These are phyloP conservation scores for Aspergillus amoenus DNA, from an alignment of 2,329 filamentous ascomycete species.

Conservation along the genomic window DNA sequence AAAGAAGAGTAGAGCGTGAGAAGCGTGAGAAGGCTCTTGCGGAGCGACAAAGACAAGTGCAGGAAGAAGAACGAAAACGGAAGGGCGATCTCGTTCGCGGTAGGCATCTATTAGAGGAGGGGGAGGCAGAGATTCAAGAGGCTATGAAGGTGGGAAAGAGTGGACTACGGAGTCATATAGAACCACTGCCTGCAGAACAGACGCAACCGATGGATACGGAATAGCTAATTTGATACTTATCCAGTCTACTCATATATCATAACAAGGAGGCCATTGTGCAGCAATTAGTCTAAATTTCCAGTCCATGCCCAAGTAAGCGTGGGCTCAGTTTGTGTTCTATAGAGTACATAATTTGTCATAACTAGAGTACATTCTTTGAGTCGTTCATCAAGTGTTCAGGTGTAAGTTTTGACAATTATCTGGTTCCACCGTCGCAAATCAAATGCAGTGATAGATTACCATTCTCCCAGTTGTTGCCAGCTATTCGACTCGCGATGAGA, in stretches of 20 bases:
- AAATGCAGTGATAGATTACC: background rate
- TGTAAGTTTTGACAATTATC: background rate
- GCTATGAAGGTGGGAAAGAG: conserved; percentile 45
- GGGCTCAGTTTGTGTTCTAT: background rate
- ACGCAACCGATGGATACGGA: conserved; percentile 10
- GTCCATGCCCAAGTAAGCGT: background rate
- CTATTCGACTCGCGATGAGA: conserved; percentile 12
- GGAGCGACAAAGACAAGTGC: conserved; percentile 44
- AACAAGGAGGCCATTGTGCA: background rate
- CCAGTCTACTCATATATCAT: background rate
- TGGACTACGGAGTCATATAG: conserved; percentile 43
- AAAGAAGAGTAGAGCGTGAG: conserved; percentile 40
- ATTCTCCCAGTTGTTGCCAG: conserved; percentile 2
- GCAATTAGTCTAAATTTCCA: background rate
- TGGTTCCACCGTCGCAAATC: background rate
- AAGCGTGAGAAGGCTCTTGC: conserved; percentile 46
- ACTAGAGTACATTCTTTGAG: background rate
- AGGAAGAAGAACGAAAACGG: conserved; percentile 44
- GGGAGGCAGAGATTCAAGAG: conserved; percentile 44
- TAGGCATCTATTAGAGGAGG: conserved; percentile 43
- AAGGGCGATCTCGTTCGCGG: conserved; percentile 40
- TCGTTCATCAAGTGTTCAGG: background rate
- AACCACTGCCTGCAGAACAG: conserved; percentile 20
- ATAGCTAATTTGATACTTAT: background rate
- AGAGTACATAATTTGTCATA: background rate